A percentile compares a stretch with the other conserved stretches of the same genome.
phyloP scores from a whole-genome alignment of 148 eudicot species.

The Amaranthus palmeri region DNA sequence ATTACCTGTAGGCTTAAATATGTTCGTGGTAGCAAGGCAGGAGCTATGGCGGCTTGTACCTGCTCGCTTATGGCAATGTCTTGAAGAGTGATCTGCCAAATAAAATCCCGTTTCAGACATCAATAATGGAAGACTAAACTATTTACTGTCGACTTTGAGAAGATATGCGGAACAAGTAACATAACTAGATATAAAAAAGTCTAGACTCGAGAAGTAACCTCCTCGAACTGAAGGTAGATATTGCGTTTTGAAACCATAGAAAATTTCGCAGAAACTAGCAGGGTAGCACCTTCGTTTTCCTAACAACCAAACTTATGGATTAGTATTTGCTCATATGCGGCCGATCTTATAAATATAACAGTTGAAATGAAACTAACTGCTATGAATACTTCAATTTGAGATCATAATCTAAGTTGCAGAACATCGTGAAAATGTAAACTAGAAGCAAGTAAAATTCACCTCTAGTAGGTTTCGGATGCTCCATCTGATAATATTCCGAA shows the following conservation, averaged over 20 bases:
- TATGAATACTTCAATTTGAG: background rate
- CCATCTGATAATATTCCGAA: conserved; percentile 81
- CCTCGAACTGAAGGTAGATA: conserved; percentile 80
- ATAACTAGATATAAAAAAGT: background rate
- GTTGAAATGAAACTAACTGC: background rate
- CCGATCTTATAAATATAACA: background rate
- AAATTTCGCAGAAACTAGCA: conserved; percentile 82
- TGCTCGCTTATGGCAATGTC: conserved; percentile 74
- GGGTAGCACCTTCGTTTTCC: conserved; percentile 95
- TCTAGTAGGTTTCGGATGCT: conserved; percentile 68
- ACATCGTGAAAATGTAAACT: background rate
- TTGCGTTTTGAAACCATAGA: conserved; percentile 68
- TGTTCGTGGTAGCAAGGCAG: conserved; percentile 82
- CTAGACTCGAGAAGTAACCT: conserved; percentile 37
- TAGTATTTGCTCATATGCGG: background rate
- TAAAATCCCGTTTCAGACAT: conserved; percentile 7
- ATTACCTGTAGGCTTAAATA: conserved; percentile 71
- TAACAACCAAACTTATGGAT: conserved; percentile 22
- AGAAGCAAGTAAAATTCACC: conserved; percentile 32
- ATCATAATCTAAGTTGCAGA: background rate
- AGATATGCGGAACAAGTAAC: background rate
- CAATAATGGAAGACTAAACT: background rate
- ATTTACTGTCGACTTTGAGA: background rate
- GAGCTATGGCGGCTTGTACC: conserved; percentile 74
- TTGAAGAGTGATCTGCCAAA: conserved; percentile 62